phyloP scores from a whole-genome alignment of 139 green algal genomes.

The Picochlorum sp. region DNA sequence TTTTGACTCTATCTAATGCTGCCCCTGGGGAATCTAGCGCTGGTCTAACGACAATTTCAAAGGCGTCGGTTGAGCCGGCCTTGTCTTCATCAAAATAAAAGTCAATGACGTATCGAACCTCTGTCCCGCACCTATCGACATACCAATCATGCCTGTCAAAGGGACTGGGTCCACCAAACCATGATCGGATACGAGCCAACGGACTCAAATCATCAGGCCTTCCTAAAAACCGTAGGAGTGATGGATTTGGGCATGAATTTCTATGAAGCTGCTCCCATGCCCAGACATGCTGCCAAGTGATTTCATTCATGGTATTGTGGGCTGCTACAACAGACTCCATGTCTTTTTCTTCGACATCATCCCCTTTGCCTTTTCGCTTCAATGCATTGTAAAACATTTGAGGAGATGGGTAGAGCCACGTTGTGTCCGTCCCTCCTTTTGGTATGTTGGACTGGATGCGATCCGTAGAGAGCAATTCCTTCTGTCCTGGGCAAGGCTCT shows the following conservation, averaged over 20 bases:
- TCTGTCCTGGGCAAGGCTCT: constrained; percentile 72
- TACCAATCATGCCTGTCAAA: constrained; percentile 95
- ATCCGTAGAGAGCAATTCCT: constrained; percentile 61
- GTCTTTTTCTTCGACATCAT: constrained; percentile 80
- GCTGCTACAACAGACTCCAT: constrained; percentile 81
- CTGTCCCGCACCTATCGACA: constrained; percentile 71
- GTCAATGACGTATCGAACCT: constrained; percentile 94
- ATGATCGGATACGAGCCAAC: constrained; percentile 54
- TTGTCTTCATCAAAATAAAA: constrained; percentile 95
- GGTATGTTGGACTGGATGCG: constrained; percentile 73
- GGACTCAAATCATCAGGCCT: constrained; percentile 81
- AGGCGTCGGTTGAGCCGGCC: constrained; percentile 61
- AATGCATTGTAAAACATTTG: constrained; percentile 98
- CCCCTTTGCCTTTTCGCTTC: constrained; percentile 85
- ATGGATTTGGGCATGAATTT: constrained; percentile 54
- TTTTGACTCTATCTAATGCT: constrained; percentile 77
- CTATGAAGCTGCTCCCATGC: constrained; percentile 82
- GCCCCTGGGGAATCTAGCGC: constrained; percentile 69
- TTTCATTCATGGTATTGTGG: constrained; percentile 84
- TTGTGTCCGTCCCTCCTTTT: constrained; percentile 75
- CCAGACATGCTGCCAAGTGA: constrained; percentile 67
- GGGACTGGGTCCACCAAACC: constrained; percentile 54
- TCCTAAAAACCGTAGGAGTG: constrained; percentile 74
- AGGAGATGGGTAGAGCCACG: constrained; percentile 86
- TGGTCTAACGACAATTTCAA: constrained; percentile 75